Evolutionary conservation across 2,329 filamentous ascomycete genomes (phyloP).

Genomic region (Sporothrix phasma): DNA sequence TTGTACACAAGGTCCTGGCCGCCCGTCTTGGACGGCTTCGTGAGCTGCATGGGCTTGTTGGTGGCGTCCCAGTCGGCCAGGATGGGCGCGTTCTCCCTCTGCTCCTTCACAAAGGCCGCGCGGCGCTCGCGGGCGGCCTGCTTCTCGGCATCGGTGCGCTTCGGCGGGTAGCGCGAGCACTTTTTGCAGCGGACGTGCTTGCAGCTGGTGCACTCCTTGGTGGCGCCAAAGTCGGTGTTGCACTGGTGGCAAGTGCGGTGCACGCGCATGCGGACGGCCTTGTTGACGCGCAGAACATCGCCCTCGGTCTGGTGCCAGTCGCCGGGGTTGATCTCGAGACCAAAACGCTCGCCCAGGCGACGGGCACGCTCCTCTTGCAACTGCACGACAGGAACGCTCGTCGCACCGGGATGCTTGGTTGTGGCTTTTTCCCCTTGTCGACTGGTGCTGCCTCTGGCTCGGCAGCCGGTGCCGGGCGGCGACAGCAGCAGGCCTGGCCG

Average conservation of each 20-base stretch:
- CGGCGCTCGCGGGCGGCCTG: conserved; percentile 42
- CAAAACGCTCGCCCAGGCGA: conserved; percentile 45
- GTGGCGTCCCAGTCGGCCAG: conserved; percentile 40
- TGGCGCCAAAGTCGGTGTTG: conserved; percentile 59
- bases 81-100: conserved; percentile 47
- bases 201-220: conserved; percentile 67
- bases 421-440: conserved; percentile 13
- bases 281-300: conserved; percentile 56
- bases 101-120: conserved; percentile 41
- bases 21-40: conserved; percentile 54
- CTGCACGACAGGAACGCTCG: conserved; percentile 37
- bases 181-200: conserved; percentile 71
- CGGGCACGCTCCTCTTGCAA: conserved; percentile 47
- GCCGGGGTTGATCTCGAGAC: conserved; percentile 44
- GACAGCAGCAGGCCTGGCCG: conserved; percentile 2
- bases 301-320: conserved; percentile 45
- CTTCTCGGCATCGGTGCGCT: conserved; percentile 48
- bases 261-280: conserved; percentile 67
- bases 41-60: conserved; percentile 42
- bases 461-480: not conserved
- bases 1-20: conserved; percentile 64
- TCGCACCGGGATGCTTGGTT: conserved; percentile 6
- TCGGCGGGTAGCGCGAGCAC: conserved; percentile 64
- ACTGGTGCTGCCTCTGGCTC: not conserved
- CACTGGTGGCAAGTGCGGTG: conserved; percentile 76